A percentile compares a stretch with the other conserved stretches of the same genome.
These are phyloP conservation scores for Cyberlindnera japonica DNA, from an alignment of 805 yeast species.

Conservation along the genomic window DNA sequence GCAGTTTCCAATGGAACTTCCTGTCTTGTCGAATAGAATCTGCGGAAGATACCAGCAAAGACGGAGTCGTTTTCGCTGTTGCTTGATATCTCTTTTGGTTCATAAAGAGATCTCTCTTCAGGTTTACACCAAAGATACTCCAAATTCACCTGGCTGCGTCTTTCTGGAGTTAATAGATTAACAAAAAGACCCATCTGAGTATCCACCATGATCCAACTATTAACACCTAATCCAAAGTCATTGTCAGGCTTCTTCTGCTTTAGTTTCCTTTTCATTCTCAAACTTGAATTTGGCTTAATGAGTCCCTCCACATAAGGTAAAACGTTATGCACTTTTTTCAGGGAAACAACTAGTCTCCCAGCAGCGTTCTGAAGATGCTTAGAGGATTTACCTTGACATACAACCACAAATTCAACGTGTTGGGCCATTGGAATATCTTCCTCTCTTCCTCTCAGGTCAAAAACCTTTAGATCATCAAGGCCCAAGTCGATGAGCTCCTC, in stretches of 20 bases:
- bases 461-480: constrained; percentile 53
- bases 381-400: constrained; percentile 73
- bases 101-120: constrained; percentile 31
- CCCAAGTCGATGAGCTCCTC: constrained; percentile 57
- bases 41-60: constrained; percentile 41
- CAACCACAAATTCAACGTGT: constrained; percentile 47
- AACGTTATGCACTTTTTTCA: constrained; percentile 49
- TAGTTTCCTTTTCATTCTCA: constrained; percentile 48
- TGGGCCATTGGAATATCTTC: constrained; percentile 37
- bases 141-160: constrained; percentile 64
- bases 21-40: constrained; percentile 34
- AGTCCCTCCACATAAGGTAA: constrained; percentile 69
- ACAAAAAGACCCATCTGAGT: constrained; percentile 57
- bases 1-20: constrained; percentile 7
- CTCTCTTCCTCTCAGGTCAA: constrained; percentile 52
- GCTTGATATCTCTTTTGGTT: constrained; percentile 5
- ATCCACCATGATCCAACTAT: constrained; percentile 83
- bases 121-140: constrained; percentile 57
- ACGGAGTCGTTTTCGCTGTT: constrained; percentile 34
- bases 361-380: constrained; percentile 75
- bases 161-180: constrained; percentile 68
- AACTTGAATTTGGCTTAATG: constrained; percentile 51
- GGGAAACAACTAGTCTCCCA: constrained; percentile 47
- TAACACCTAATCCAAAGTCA: constrained; percentile 52
- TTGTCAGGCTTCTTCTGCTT: constrained; percentile 48